Evolutionary conservation across 1,284 basidiomycete genomes (phyloP), one percentile per base, ranked within the genome.

Genomic region (Trametes pubescens): DNA sequence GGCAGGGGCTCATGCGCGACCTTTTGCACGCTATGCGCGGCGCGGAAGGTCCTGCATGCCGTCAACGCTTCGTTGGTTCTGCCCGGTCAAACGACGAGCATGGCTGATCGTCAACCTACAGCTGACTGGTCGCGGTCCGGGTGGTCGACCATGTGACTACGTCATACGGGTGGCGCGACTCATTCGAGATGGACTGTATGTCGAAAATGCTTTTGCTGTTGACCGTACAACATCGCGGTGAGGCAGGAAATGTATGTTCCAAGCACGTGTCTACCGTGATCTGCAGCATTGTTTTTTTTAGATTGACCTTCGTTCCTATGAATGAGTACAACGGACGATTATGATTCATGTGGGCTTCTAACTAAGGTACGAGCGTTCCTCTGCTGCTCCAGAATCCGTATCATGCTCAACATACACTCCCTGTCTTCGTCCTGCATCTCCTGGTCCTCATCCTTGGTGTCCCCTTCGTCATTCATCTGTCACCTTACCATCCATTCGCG

Each of bases 101-200:
- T 21, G 6, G 32, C 47, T 51, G 35, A 49, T 35, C 51, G 52
- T 53, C 47, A 51, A 34, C 32, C 29, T 61, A 16, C 60, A 61
- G 60, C 21, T 56, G 60, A 61, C 60, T 48, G 5, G 35, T 40
- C 14, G 44, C 59, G 59, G 59, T 54, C 59, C 59, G 59, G 46
- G 22, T 22, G 16, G n/a, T 43, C 16, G 5, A 34, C 51, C 59
- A 60, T 60, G 59, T 60, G 59, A 60, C 44, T 35, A 40, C 29
- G 51, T 54, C 59, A 54, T 60, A 26, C 34, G 46, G 37, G 21
- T 34, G 11, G 6, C 43, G 18, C 43, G 21, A 44, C 21, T 21
- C 24, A 10, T 29, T 48, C 6, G 40, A n/a, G 18, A 7, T 4
- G 40, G 18, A 43, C 18, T 13, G 10, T 32, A 32, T 32, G 29